Evolutionary conservation across 176 grass and related monocot genomes (phyloP).

Genomic region (Eremochloa ophiuroides): DNA sequence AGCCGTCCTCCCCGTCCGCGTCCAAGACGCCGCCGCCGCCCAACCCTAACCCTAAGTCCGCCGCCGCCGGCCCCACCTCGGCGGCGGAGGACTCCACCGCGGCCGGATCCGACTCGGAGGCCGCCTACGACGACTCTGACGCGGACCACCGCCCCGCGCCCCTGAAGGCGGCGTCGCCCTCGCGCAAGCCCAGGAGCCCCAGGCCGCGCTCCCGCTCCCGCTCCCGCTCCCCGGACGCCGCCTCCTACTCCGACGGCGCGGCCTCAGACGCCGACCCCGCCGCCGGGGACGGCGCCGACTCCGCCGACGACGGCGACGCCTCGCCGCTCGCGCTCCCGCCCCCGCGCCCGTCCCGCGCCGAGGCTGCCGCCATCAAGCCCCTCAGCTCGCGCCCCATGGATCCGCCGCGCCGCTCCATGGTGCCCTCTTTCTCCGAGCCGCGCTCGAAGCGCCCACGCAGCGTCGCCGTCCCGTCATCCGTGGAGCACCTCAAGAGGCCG

Average conservation of each 20-base stretch:
- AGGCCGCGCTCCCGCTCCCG: slow-evolving; percentile 7
- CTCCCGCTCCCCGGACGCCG: slow-evolving; percentile 15
- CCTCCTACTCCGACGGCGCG: slow-evolving; percentile 21
- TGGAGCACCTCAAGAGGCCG: slow-evolving; percentile 39
- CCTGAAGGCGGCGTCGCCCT: neutral
- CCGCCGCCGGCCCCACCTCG: neutral
- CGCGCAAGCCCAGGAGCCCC: slow-evolving; percentile 12
- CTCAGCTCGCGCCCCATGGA: slow-evolving; percentile 71
- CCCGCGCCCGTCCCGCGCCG: slow-evolving; percentile 37
- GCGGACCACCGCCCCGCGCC: slow-evolving; percentile 21
- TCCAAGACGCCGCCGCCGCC: slow-evolving; percentile 46
- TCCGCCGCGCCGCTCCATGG: slow-evolving; percentile 7
- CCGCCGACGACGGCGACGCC: slow-evolving; percentile 33
- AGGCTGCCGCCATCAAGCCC: slow-evolving; percentile 58
- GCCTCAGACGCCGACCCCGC: slow-evolving; percentile 22
- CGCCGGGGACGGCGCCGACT: slow-evolving; percentile 9
- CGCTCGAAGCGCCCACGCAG: slow-evolving; percentile 49
- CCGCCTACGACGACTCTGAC: slow-evolving; percentile 34
- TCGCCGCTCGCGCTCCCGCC: slow-evolving; percentile 23
- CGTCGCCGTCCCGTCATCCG: slow-evolving; percentile 5
- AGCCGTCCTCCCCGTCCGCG: slow-evolving; percentile 23
- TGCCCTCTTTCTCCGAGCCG: slow-evolving; percentile 22
- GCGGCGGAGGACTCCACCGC: slow-evolving; percentile 15
- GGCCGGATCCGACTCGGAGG: slow-evolving; percentile 45
- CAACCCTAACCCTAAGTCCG: slow-evolving; percentile 35